These are phyloP conservation scores for Neurospora sp. DNA, from an alignment of 495 filamentous ascomycete species.

Conservation along the genomic window DNA sequence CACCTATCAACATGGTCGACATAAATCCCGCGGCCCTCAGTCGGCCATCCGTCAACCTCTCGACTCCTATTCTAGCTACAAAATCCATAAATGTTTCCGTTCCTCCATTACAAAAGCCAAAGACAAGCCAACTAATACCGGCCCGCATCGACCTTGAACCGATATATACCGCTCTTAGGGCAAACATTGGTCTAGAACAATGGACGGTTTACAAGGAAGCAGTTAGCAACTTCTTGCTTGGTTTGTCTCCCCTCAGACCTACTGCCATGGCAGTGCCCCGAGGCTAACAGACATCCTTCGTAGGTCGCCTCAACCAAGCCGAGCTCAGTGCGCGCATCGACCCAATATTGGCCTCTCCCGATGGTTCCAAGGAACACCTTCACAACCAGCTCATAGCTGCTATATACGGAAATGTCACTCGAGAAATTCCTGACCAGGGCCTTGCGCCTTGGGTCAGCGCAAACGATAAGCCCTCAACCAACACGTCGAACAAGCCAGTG, in stretches of 20 bases:
- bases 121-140: constrained; percentile 54
- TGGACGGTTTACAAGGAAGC: constrained; percentile 86
- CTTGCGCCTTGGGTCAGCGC: constrained; percentile 92
- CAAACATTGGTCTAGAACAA: constrained; percentile 62
- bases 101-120: constrained; percentile 49
- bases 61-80: constrained; percentile 48
- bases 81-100: constrained; percentile 51
- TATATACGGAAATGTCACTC: constrained; percentile 74
- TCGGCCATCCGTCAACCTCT: constrained; percentile 51
- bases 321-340: constrained; percentile 73
- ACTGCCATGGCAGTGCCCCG: constrained; percentile 4
- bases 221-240: constrained; percentile 67
- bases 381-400: constrained; percentile 86
- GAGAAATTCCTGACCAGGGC: constrained; percentile 84
- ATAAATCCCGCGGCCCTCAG: constrained; percentile 78
- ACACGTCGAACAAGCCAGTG: constrained; percentile 62
- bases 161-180: constrained; percentile 76
- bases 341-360: constrained; percentile 53
- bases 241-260: constrained; percentile 25
- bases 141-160: constrained; percentile 84
- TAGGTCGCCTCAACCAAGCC: constrained; percentile 74
- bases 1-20: constrained; percentile 51
- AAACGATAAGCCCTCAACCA: constrained; percentile 83
- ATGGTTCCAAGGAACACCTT: constrained; percentile 63
- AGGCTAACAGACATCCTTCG: neutral